Evolutionary conservation across 83 land plant species (phyloP).

Genomic region (Thuja plicata): DNA sequence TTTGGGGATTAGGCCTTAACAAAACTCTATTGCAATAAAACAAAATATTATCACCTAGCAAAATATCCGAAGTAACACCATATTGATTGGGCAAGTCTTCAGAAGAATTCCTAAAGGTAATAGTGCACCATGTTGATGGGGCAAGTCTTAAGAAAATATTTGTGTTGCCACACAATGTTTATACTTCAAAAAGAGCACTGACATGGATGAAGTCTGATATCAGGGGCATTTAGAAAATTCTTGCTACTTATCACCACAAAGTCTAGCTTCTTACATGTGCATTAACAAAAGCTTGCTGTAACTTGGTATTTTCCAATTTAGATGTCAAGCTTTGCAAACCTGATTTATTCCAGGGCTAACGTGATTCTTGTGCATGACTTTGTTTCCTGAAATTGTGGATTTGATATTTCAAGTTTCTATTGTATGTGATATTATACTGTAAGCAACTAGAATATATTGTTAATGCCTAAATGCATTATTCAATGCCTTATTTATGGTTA

Average conservation of each 20-base stretch:
- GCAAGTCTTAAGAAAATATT: not conserved
- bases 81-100: not conserved
- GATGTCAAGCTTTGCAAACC: not conserved
- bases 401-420: not conserved
- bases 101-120: not conserved
- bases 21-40: not conserved
- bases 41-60: not conserved
- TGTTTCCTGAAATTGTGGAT: not conserved
- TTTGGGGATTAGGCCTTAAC: not conserved
- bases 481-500: not conserved
- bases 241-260: not conserved
- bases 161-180: not conserved
- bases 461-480: not conserved
- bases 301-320: not conserved
- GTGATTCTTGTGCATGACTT: not conserved
- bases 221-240: not conserved
- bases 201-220: not conserved
- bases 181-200: not conserved
- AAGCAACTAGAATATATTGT: not conserved
- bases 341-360: not conserved
- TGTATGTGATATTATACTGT: not conserved
- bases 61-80: not conserved
- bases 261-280: not conserved
- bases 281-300: not conserved
- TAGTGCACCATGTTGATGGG: not conserved